A percentile compares a stretch with the other conserved stretches of the same genome.
These are phyloP conservation scores for Cryomyces antarcticus DNA, from an alignment of 495 filamentous ascomycete genomes.

Conservation along the genomic window DNA sequence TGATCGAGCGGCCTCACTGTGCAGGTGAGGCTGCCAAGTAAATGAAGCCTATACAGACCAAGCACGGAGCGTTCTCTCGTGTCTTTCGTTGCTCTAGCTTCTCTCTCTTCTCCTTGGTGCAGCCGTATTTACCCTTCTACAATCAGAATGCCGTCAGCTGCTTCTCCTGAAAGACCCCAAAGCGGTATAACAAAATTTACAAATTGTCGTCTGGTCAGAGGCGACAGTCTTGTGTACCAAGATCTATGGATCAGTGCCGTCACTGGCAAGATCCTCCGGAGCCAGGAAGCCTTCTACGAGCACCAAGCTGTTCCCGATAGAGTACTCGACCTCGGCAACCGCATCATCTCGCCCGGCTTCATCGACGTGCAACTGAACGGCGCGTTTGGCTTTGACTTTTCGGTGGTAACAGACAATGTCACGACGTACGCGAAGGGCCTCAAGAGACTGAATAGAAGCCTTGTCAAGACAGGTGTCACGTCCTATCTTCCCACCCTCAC, in stretches of 20 bases:
- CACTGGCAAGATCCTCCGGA: conserved; percentile 55
- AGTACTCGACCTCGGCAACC: conserved; percentile 52
- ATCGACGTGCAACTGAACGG: conserved; percentile 80
- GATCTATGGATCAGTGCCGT: conserved; percentile 63
- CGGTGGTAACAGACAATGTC: conserved; percentile 38
- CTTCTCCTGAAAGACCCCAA: background rate
- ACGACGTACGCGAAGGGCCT: conserved; percentile 44
- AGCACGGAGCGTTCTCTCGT: no score
- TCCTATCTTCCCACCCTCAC: conserved; percentile 66
- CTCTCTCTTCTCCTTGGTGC: background rate
- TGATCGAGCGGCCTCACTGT: no score
- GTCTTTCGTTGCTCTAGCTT: background rate
- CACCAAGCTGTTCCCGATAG: conserved; percentile 35
- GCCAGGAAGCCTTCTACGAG: conserved; percentile 57
- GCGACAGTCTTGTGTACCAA: conserved; percentile 38
- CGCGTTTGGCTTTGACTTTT: conserved; percentile 73
- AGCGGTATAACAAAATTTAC: conserved; percentile 60
- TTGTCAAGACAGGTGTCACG: conserved; percentile 61
- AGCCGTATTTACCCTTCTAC: conserved; percentile 3
- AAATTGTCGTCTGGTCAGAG: conserved; percentile 52
- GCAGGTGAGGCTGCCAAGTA: no score
- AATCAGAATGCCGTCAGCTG: background rate
- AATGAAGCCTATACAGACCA: no score
- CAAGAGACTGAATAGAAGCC: conserved; percentile 39
- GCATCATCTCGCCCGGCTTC: conserved; percentile 60